Conservation (phyloP, 495 filamentous ascomycete species). For the Aspergillus cavernicola region DNA sequence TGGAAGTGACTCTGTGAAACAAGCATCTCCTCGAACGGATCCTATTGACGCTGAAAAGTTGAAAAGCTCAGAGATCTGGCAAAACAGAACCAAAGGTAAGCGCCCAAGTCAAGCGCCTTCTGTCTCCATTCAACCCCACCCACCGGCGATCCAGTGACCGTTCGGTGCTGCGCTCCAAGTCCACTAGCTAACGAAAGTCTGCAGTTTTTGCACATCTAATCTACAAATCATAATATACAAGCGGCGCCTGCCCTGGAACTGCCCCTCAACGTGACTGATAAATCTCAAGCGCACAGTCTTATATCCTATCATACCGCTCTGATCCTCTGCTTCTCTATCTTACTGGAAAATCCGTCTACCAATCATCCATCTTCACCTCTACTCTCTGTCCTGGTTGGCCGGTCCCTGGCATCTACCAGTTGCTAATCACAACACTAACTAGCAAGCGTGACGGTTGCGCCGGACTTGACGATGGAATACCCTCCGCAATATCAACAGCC, state of each 20-base stretch:
- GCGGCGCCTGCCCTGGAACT: constrained; percentile 25
- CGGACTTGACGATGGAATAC: constrained; percentile 49
- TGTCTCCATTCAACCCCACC: constrained; percentile 24
- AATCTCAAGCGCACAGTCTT: constrained; percentile 21
- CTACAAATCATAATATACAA: constrained; percentile 42
- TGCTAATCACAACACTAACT: constrained; percentile 24
- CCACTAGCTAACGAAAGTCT: constrained; percentile 40
- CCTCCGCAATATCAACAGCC: constrained; percentile 53
- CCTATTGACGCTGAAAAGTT: constrained; percentile 19
- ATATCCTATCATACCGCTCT: constrained; percentile 22
- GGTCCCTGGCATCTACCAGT: constrained; percentile 22
- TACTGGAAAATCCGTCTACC: constrained; percentile 11
- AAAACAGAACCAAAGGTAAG: constrained; percentile 33
- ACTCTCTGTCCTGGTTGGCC: constrained; percentile 17
- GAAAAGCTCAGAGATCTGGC: constrained; percentile 16
- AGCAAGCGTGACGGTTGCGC: constrained; percentile 30
- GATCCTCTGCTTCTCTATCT: constrained; percentile 7
- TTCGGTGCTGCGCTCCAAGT: constrained; percentile 37
- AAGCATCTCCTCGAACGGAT: constrained; percentile 21
- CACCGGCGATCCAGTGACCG: constrained; percentile 43
- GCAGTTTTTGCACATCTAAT: constrained; percentile 35
- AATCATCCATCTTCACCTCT: constrained; percentile 13
- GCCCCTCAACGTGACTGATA: constrained; percentile 29
- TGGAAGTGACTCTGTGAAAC: constrained; percentile 27
- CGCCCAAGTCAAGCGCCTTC: constrained; percentile 27